Evolutionary conservation across 768 basidiomycete species (phyloP).

Genomic region (Daedaleopsis nitida): DNA sequence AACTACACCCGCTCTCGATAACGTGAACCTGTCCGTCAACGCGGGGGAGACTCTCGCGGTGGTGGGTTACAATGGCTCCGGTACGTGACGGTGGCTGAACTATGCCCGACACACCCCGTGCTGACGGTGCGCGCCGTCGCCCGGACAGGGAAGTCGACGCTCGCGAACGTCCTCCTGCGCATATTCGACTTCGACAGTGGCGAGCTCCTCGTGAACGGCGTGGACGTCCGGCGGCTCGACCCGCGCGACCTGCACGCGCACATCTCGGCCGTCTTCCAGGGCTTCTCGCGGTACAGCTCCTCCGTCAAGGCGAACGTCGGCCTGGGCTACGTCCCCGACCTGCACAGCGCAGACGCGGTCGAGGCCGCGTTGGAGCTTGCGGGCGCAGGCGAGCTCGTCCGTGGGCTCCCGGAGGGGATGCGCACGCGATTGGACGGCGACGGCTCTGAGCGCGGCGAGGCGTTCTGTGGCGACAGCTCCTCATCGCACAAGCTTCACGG

Average conservation of each 20-base stretch:
- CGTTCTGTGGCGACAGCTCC: slow-evolving; percentile 18
- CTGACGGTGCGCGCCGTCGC: not conserved
- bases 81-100: slow-evolving; percentile 38
- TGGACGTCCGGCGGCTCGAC: slow-evolving; percentile 63
- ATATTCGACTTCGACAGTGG: slow-evolving; percentile 78
- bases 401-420: slow-evolving; percentile 68
- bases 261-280: slow-evolving; percentile 82
- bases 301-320: slow-evolving; percentile 85
- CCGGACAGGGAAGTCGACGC: slow-evolving; percentile 76
- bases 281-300: slow-evolving; percentile 78
- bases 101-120: not conserved
- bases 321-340: slow-evolving; percentile 70
- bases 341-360: slow-evolving; percentile 58
- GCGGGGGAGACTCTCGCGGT: slow-evolving; percentile 84
- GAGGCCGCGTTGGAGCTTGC: slow-evolving; percentile 69
- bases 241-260: slow-evolving; percentile 75
- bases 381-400: slow-evolving; percentile 67
- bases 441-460: slow-evolving; percentile 46
- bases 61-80: slow-evolving; percentile 84
- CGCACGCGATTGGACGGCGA: slow-evolving; percentile 71
- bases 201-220: slow-evolving; percentile 65
- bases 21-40: slow-evolving; percentile 69
- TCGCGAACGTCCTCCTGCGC: slow-evolving; percentile 79
- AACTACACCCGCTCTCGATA: slow-evolving; percentile 62
- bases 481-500: slow-evolving; percentile 54